These are phyloP conservation scores for Funneliformis geosporum DNA, from an alignment of 192 early-diverging fungal species.

Conservation along the genomic window DNA sequence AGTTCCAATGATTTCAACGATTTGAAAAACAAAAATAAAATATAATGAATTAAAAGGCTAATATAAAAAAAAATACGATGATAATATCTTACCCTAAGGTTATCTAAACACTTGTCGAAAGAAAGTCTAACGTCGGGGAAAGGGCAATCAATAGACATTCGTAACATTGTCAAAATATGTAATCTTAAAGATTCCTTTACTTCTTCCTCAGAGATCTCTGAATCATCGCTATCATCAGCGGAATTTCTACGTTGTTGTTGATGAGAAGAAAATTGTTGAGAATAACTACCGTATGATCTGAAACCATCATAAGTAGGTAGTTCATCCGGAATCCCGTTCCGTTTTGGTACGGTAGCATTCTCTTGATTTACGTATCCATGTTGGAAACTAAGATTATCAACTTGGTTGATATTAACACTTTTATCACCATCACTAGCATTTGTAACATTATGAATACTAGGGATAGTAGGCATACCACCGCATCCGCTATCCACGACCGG, in stretches of 20 bases:
- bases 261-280: too few relatives aligned
- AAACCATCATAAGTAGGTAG: too few relatives aligned
- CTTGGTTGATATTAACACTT: too few relatives aligned
- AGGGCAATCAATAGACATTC: constrained; percentile 1
- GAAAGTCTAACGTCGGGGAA: not conserved
- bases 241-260: not conserved
- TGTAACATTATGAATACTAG: not conserved
- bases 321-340: not conserved
- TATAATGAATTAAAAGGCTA: not conserved
- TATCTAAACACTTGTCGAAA: not conserved
- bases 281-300: not conserved
- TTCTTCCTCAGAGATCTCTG: not conserved
- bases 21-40: not conserved
- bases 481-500: too few relatives aligned
- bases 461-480: not conserved
- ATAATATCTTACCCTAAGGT: not conserved
- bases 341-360: too few relatives aligned
- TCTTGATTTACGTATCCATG: too few relatives aligned
- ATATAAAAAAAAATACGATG: not conserved
- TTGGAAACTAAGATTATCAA: too few relatives aligned
- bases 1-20: not conserved
- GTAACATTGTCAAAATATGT: not conserved
- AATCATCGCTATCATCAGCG: not conserved
- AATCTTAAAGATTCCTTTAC: not conserved
- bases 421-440: not conserved